phyloP scores from a whole-genome alignment of 176 grass and related monocot species.

The Alopecurus myosuroides region DNA sequence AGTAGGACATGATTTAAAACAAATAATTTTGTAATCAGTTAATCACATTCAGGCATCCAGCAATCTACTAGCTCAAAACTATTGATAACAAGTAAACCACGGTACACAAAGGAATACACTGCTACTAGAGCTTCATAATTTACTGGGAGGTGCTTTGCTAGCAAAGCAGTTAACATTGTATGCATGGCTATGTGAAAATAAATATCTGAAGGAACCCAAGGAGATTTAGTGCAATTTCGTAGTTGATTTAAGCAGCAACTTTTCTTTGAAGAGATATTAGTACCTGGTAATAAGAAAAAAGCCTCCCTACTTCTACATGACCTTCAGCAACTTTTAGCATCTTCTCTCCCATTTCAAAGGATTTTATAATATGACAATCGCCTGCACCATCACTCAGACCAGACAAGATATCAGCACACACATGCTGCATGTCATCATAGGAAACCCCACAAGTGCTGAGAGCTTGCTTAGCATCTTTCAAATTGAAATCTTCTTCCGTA shows the following conservation, averaged over 20 bases:
- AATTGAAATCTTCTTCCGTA: slow-evolving; percentile 36
- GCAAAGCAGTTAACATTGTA: neutral
- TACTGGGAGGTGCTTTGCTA: neutral
- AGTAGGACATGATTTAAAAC: slow-evolving; percentile 25
- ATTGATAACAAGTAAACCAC: slow-evolving; percentile 13
- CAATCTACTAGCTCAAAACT: neutral
- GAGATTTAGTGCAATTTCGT: neutral
- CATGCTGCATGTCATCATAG: slow-evolving; percentile 34
- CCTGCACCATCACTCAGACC: slow-evolving; percentile 19
- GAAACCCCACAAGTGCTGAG: slow-evolving; percentile 39
- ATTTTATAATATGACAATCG: slow-evolving; percentile 20
- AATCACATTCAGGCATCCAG: slow-evolving; percentile 18
- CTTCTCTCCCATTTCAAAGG: slow-evolving; percentile 60
- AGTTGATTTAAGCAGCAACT: neutral
- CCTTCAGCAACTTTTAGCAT: slow-evolving; percentile 82
- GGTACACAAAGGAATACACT: slow-evolving; percentile 3
- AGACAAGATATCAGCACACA: slow-evolving; percentile 40
- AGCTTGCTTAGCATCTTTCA: slow-evolving; percentile 46
- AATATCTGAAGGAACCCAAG: slow-evolving; percentile 7
- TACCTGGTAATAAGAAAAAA: slow-evolving; percentile 98
- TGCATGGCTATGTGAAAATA: neutral
- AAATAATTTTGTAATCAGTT: neutral
- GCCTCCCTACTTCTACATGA: slow-evolving; percentile 88
- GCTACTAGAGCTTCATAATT: neutral
- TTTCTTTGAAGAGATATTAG: slow-evolving; percentile 13